Percentiles rank a stretch among this genome's conserved stretches.
These are phyloP conservation scores for Ceratocystis alfenasii DNA, from an alignment of 2,329 filamentous ascomycete species.

Conservation along the genomic window DNA sequence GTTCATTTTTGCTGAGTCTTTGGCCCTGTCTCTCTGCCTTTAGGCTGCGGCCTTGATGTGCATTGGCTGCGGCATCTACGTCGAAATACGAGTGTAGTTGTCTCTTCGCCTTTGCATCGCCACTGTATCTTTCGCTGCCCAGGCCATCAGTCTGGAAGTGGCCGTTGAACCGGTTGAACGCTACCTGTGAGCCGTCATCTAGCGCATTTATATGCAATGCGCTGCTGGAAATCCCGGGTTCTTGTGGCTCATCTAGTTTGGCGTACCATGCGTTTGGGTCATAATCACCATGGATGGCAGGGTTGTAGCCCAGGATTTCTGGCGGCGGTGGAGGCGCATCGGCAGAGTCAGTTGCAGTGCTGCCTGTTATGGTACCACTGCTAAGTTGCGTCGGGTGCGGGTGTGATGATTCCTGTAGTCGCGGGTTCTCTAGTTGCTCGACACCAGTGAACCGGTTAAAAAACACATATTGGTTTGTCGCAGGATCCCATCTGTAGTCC, in stretches of 20 bases:
- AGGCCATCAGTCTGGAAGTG: constrained; percentile 59
- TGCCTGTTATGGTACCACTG: constrained; percentile 27
- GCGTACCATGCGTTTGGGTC: constrained; percentile 95
- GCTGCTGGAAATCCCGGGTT: constrained; percentile 26
- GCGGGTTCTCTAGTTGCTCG: constrained; percentile 79
- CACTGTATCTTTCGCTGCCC: constrained; percentile 64
- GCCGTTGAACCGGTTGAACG: constrained; percentile 86
- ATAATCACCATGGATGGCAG: constrained; percentile 90
- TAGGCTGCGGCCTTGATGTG: constrained; percentile 77
- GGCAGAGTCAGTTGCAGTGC: constrained; percentile 25
- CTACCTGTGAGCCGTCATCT: constrained; percentile 43
- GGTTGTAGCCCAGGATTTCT: constrained; percentile 61
- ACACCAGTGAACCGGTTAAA: constrained; percentile 66
- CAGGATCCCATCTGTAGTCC: constrained; percentile 66
- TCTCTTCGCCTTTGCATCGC: constrained; percentile 73
- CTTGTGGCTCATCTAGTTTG: constrained; percentile 35
- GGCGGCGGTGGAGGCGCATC: constrained; percentile 24
- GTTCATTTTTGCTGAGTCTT: constrained; percentile 70
- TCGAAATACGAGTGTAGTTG: constrained; percentile 96
- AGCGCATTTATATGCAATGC: constrained; percentile 26
- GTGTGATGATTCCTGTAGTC: constrained; percentile 40
- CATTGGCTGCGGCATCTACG: constrained; percentile 84
- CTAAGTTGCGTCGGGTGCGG: not conserved
- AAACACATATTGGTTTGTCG: constrained; percentile 63
- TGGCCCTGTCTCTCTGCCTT: constrained; percentile 82